A percentile compares a stretch with the other conserved stretches of the same genome.
Conservation (phyloP, 148 eudicot species). For the Drosera capensis region DNA sequence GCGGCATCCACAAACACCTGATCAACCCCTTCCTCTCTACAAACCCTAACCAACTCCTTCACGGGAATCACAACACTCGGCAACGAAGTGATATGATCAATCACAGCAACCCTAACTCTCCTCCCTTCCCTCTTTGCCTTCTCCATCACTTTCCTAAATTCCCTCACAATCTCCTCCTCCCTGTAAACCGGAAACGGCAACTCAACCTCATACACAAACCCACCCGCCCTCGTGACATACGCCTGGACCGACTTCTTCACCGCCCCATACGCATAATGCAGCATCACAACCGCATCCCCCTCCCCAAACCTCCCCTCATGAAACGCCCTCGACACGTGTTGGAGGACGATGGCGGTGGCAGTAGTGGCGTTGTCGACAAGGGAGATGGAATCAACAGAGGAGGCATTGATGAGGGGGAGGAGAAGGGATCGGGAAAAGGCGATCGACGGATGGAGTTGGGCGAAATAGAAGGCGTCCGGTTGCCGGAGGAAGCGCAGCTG, state of each 20-base stretch:
- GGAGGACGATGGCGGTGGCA: slow-evolving; percentile 79
- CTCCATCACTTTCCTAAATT: slow-evolving; percentile 45
- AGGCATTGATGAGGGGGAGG: slow-evolving; percentile 62
- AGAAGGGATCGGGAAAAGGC: slow-evolving; percentile 35
- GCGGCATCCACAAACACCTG: slow-evolving; percentile 71
- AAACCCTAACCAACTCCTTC: slow-evolving; percentile 54
- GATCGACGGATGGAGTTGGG: slow-evolving; percentile 44
- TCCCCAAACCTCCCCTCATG: slow-evolving; percentile 22
- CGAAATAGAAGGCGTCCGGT: slow-evolving; percentile 65
- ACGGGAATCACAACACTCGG: slow-evolving; percentile 81
- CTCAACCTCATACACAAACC: slow-evolving; percentile 62
- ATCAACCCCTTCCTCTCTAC: slow-evolving; percentile 81
- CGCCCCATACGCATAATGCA: slow-evolving; percentile 73
- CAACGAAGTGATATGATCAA: slow-evolving; percentile 93
- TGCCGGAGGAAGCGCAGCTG: slow-evolving; percentile 53
- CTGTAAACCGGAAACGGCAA: slow-evolving; percentile 66
- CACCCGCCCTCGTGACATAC: slow-evolving; percentile 67
- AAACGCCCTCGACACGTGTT: slow-evolving; percentile 48
- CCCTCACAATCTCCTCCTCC: slow-evolving; percentile 33
- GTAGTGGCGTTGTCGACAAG: slow-evolving; percentile 96
- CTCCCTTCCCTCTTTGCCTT: slow-evolving; percentile 35
- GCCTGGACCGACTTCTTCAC: slow-evolving; percentile 82
- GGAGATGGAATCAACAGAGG: slow-evolving; percentile 49
- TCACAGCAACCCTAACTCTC: slow-evolving; percentile 70
- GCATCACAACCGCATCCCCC: slow-evolving; percentile 63